Evolutionary conservation across 2,329 filamentous ascomycete genomes (phyloP).

Genomic region (Rutstroemia sp.): DNA sequence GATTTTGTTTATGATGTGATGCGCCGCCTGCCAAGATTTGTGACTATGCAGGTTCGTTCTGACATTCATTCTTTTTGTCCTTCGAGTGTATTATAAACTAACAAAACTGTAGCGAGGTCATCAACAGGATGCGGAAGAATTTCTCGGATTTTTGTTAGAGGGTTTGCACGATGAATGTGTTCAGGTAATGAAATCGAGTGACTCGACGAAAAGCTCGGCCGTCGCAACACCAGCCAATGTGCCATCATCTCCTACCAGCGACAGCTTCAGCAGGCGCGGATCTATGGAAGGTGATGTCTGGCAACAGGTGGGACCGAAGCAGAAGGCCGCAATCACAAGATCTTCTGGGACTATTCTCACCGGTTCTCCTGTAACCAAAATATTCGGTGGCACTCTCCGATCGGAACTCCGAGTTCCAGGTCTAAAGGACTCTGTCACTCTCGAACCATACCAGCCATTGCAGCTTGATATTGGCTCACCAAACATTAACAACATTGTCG

Average conservation of each 20-base stretch:
- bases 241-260: conserved; percentile 37
- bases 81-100: conserved; percentile 12
- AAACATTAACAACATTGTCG: conserved; percentile 82
- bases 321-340: conserved; percentile 78
- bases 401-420: conserved; percentile 85
- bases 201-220: conserved; percentile 33
- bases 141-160: conserved; percentile 86
- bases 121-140: conserved; percentile 97
- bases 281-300: conserved; percentile 59
- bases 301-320: conserved; percentile 90
- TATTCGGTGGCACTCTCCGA: conserved; percentile 85
- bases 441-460: conserved; percentile 88
- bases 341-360: conserved; percentile 70
- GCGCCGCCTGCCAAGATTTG: conserved; percentile 76
- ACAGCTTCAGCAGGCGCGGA: conserved; percentile 28
- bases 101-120: conserved; percentile 63
- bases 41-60: conserved; percentile 75
- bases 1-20: conserved; percentile 96
- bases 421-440: conserved; percentile 81
- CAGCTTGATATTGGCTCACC: conserved; percentile 89
- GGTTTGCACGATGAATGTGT: conserved; percentile 90
- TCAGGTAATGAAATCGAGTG: conserved; percentile 52
- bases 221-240: conserved; percentile 36
- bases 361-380: conserved; percentile 82
- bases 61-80: conserved; percentile 2